Base-by-base conservation (phyloP, 179 eudicot genomes). In the Beta corolliflora region DNA sequence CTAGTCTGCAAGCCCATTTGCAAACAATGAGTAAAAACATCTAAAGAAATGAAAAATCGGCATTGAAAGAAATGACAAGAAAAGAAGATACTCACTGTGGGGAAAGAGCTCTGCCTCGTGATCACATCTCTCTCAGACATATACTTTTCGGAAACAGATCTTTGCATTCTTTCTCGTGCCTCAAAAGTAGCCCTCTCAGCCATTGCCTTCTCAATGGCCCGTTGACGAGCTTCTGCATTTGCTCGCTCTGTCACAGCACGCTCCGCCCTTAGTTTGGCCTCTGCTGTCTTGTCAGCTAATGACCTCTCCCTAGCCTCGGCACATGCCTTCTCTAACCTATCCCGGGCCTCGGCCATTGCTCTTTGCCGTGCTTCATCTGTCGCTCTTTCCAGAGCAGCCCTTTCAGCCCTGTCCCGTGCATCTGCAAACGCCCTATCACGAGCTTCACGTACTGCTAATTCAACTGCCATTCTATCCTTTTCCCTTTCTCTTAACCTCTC, bases 231-330 rank as follows among this genome's bases (percentile, higher is more conserved):
- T 87, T 97, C 99, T 52, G 90, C 93, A 58, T 92, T 89, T 71
- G 93, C 98, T 83, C 95, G 87, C 84, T 92, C 98, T 19, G 92
- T 96, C 75, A 97, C 97, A 80, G 94, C 97, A 64, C 97, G 98
- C 82, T 94, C 98, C 63, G 92, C 92, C 82, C 88, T 89, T 82
- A 90, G 86, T 86, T 85, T 92, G 75, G 94, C 91, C 78, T 91
- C 93, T 25, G 92, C 84, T 86, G 91, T 83, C 83, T 88, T 94
- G 36, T 91, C 93, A 70, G 89, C 83, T 23, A 84, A 71, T 70
- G 90, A 88, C 82, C 91, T 87, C 66, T 85, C 91, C 82, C 88
- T 90, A 72, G 85, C 87, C 72, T 85, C 88, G 64, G 86, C 83
- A 81, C 91, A 88, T 54, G 92, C 88, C 87, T 89, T 93, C 84